Conservation (phyloP, 2,329 filamentous ascomycete genomes). For the Polytolypa hystricis region DNA sequence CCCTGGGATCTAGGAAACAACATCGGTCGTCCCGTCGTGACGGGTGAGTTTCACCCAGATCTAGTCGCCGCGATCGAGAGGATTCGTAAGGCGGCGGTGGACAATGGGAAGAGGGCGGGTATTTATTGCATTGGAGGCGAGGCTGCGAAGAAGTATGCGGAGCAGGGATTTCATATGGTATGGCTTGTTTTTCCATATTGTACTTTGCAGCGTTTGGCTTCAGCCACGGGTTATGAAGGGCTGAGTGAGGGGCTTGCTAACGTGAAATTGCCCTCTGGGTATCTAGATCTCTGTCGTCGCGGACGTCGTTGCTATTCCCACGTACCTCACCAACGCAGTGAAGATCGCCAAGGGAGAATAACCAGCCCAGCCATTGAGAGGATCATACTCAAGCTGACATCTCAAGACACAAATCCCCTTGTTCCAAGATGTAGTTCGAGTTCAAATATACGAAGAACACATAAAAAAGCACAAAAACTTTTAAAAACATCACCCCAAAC, state of each 20-base stretch:
- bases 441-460: neutral
- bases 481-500: neutral
- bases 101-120: conserved; percentile 42
- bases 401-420: no score
- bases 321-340: conserved; percentile 27
- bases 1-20: conserved; percentile 49
- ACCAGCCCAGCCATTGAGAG: no score
- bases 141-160: conserved; percentile 40
- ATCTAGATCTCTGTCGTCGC: conserved; percentile 31
- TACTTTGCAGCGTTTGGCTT: neutral
- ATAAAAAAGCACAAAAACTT: neutral
- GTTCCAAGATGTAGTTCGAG: no score
- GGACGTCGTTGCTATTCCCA: conserved; percentile 36
- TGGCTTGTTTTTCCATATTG: conserved; percentile 13
- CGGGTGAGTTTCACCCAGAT: conserved; percentile 38
- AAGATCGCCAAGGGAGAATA: conserved; percentile 22
- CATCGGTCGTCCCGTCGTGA: conserved; percentile 42
- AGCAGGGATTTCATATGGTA: conserved; percentile 46
- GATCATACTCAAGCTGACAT: no score
- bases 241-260: conserved; percentile 2
- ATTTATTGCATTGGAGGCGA: conserved; percentile 46
- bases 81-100: conserved; percentile 41
- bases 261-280: neutral
- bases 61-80: conserved; percentile 41
- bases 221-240: no score